These are phyloP conservation scores for Ceratocystis cubensis DNA, from an alignment of 2,329 filamentous ascomycete species.

Conservation along the genomic window DNA sequence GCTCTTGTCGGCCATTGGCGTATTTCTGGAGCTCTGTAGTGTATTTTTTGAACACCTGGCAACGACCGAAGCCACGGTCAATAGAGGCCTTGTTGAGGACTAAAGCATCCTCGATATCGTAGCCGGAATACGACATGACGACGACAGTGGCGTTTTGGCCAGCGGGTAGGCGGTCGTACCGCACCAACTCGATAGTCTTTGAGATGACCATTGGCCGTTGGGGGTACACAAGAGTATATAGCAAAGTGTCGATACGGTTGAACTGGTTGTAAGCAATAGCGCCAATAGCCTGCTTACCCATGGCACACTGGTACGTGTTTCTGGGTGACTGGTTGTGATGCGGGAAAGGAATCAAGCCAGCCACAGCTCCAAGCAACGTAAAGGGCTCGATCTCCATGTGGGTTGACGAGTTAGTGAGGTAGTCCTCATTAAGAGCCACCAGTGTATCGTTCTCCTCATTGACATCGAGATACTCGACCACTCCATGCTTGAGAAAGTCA, in stretches of 20 bases:
- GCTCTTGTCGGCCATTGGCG: slow-evolving; percentile 61
- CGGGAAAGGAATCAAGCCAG: slow-evolving; percentile 90
- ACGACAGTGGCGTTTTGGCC: slow-evolving; percentile 96
- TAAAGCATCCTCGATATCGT: slow-evolving; percentile 97
- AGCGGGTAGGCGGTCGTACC: slow-evolving; percentile 93
- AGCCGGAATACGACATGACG: slow-evolving; percentile 98
- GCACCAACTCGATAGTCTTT: slow-evolving; percentile 88
- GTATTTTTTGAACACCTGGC: slow-evolving; percentile 96
- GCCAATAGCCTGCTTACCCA: slow-evolving; percentile 92
- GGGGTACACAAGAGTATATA: slow-evolving; percentile 95
- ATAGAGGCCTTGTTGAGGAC: slow-evolving; percentile 93
- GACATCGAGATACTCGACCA: slow-evolving; percentile 94
- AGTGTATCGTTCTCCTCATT: slow-evolving; percentile 97
- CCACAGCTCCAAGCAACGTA: slow-evolving; percentile 87
- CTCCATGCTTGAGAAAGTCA: slow-evolving; percentile 76
- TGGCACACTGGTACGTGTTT: slow-evolving; percentile 90
- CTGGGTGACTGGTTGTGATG: slow-evolving; percentile 98
- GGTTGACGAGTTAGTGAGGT: slow-evolving; percentile 72
- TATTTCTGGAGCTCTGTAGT: slow-evolving; percentile 78
- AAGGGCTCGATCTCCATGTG: slow-evolving; percentile 98
- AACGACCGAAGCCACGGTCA: slow-evolving; percentile 88
- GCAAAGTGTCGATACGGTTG: slow-evolving; percentile 85
- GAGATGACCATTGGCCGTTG: slow-evolving; percentile 97
- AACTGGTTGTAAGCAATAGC: slow-evolving; percentile 97
- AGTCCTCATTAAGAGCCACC: slow-evolving; percentile 77